Evolutionary conservation across 2,329 filamentous ascomycete genomes (phyloP), one percentile per base, ranked within the genome.

Genomic region (Fusarium azukiicola): DNA sequence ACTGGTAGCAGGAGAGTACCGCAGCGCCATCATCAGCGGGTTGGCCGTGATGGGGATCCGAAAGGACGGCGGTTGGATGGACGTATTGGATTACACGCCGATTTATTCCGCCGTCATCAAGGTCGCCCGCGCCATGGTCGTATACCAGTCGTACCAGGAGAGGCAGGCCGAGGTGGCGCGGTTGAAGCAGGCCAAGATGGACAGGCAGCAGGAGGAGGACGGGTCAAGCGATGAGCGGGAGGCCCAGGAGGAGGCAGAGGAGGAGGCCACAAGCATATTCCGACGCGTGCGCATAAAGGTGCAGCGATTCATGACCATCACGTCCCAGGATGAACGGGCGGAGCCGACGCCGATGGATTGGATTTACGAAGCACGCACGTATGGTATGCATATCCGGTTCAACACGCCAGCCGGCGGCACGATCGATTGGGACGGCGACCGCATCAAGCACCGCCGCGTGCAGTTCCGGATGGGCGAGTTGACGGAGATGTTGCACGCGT

Each of bases 51-150:
- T 47, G 46, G 69, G 71, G 11, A 58, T 79, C 27, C 17, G 42
- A 1, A 63, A 73, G 6, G 72, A 78, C 21, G 69, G 74, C 38
- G 64, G 72, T 2, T 79, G 64, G 67, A 46, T 73, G 1, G 7
- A 56, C 3, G 68, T 52, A 7, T 23, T 27, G 5, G 64, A 81
- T 42, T 79, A 79, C n/a, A 80, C 66, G 46, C 67, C 47, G 8
- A 66, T 74, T 21, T 78, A 76, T 49, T 80, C 71, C 19, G 76
- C 61, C 17, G 67, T 81, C 14, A 77, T 80, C 40, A 80, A 80
- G 66, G 70, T 77, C 6, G 61, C 67, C 17, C 52, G 63, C 2
- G 74, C 76, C 13, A 32, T 80, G 10, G 67, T 78, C 21, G 47
- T 81, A 16, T 74, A 75, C 21, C 27, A 78, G 49, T 63, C 50